These are phyloP conservation scores for Saitozyma sp. DNA, from an alignment of 768 basidiomycete genomes.

Conservation along the genomic window DNA sequence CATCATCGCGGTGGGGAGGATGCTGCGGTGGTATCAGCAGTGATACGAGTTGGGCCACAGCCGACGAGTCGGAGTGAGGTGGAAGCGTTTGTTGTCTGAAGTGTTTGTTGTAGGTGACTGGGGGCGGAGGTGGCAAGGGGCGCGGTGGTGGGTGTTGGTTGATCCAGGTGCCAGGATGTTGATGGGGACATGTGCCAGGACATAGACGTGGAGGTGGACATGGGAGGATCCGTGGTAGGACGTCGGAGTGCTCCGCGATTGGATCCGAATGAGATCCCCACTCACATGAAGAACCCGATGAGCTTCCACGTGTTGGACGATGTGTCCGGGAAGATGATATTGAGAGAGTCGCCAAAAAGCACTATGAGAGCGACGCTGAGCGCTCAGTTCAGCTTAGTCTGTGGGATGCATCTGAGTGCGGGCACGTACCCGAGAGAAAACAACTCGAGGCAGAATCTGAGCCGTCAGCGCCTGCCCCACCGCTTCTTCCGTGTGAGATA, in stretches of 20 bases:
- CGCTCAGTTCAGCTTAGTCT: too few species aligned
- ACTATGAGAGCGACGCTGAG: constrained; percentile 74
- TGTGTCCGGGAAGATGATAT: constrained; percentile 68
- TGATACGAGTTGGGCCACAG: neutral
- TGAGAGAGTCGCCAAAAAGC: constrained; percentile 80
- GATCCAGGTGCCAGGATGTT: too few species aligned
- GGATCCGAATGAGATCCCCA: neutral
- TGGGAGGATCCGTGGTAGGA: too few species aligned
- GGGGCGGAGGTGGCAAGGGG: too few species aligned
- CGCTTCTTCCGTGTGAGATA: constrained; percentile 56
- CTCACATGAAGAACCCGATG: constrained; percentile 68
- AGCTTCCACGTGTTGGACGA: constrained; percentile 74
- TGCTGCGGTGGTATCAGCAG: constrained; percentile 54
- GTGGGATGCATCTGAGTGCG: neutral
- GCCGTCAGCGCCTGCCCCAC: constrained; percentile 3
- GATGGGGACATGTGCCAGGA: too few species aligned
- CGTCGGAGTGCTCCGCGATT: neutral
- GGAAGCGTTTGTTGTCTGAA: too few species aligned
- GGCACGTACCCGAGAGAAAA: constrained; percentile 66
- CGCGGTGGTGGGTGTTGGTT: too few species aligned
- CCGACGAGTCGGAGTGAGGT: too few species aligned
- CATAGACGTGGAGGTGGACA: too few species aligned
- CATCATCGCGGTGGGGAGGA: constrained; percentile 80
- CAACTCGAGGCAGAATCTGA: constrained; percentile 79
- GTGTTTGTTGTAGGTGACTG: too few species aligned